These are phyloP conservation scores for Globisporangium uncinulatum DNA, from an alignment of 352 stramenopile genomes.

Conservation along the genomic window DNA sequence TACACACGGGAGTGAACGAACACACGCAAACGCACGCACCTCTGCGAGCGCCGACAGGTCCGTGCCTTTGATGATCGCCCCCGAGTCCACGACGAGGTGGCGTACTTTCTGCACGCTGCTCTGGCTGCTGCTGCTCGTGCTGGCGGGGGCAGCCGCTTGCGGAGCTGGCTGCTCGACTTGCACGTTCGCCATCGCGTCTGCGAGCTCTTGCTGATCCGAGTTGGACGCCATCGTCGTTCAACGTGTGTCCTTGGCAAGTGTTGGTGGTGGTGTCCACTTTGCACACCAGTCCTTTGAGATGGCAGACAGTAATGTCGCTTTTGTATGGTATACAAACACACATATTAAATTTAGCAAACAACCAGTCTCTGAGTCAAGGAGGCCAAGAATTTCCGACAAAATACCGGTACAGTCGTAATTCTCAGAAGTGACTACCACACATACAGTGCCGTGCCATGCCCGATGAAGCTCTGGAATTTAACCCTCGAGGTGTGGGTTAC, in stretches of 20 bases:
- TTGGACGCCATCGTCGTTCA: slow-evolving; percentile 4
- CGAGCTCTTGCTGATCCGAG: slow-evolving; percentile 12
- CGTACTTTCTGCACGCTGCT: slow-evolving; percentile 58
- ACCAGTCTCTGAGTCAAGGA: too few relatives aligned
- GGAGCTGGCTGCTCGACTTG: not conserved
- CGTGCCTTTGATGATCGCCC: slow-evolving; percentile 85
- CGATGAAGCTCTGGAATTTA: too few relatives aligned
- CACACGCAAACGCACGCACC: slow-evolving; percentile 19
- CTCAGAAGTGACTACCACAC: too few relatives aligned
- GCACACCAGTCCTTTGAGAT: too few relatives aligned
- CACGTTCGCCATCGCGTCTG: slow-evolving; percentile 5
- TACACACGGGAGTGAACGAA: slow-evolving; percentile 2
- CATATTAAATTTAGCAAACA: too few relatives aligned
- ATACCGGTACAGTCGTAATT: too few relatives aligned
- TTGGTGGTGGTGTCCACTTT: too few relatives aligned
- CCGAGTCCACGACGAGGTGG: slow-evolving; percentile 81
- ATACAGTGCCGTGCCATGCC: too few relatives aligned
- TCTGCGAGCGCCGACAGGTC: slow-evolving; percentile 70
- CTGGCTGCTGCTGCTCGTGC: slow-evolving; percentile 4
- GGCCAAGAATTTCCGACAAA: too few relatives aligned
- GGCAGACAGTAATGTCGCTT: too few relatives aligned
- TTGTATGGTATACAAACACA: too few relatives aligned
- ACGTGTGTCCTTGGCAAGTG: slow-evolving; percentile 1
- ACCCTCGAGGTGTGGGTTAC: too few relatives aligned
- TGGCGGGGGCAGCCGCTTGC: not conserved